These are phyloP conservation scores for Epichloe baconii DNA, from an alignment of 2,329 filamentous ascomycete species.

Conservation along the genomic window DNA sequence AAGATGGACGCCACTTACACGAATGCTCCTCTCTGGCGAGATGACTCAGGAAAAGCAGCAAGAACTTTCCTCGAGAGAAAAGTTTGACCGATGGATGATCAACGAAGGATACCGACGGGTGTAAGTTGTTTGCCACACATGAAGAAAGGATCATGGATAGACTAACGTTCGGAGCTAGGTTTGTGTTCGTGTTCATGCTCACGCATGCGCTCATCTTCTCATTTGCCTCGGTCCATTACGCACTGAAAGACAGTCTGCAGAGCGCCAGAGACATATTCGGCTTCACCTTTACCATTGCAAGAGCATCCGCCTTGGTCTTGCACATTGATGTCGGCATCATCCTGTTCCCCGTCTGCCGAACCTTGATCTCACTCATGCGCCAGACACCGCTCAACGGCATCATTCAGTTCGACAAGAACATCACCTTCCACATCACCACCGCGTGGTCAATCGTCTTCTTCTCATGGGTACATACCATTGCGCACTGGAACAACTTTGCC, in stretches of 20 bases:
- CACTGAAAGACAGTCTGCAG: conserved; percentile 62
- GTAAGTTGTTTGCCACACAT: conserved; percentile 32
- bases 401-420: conserved; percentile 82
- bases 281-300: conserved; percentile 62
- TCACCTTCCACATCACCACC: conserved; percentile 74
- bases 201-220: conserved; percentile 65
- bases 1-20: conserved; percentile 70
- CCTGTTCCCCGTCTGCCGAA: conserved; percentile 71
- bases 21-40: conserved; percentile 72
- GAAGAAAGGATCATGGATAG: not conserved
- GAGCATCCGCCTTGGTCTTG: conserved; percentile 61
- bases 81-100: conserved; percentile 78
- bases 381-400: conserved; percentile 76
- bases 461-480: conserved; percentile 74
- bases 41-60: conserved; percentile 63
- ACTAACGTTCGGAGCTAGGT: conserved; percentile 30
- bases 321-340: conserved; percentile 74
- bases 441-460: conserved; percentile 85
- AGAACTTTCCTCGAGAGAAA: conserved; percentile 54
- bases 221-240: conserved; percentile 70
- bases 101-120: conserved; percentile 75
- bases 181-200: conserved; percentile 62
- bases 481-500: conserved; percentile 79
- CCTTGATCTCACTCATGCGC: conserved; percentile 66
- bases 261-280: conserved; percentile 56